Conservation (phyloP, 2,329 filamentous ascomycete species). For the Ascochyta viciae-villosae region DNA sequence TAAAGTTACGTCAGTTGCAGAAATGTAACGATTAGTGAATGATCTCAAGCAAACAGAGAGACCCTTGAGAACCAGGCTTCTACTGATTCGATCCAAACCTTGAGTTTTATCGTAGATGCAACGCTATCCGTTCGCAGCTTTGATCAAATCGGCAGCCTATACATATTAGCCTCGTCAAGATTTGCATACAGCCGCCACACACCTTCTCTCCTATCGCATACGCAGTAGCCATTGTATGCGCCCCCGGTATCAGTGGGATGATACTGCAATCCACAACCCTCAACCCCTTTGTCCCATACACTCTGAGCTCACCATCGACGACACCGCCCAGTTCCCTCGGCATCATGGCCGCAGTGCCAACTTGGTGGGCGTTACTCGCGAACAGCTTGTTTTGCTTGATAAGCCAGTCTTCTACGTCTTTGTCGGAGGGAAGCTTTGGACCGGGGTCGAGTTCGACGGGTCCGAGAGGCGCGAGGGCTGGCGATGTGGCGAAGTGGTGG, state of each 20-base stretch:
- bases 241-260: conserved; percentile 24
- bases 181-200: background rate
- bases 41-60: too few relatives aligned
- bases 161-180: background rate
- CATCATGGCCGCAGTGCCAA: conserved; percentile 30
- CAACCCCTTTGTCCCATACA: conserved; percentile 29
- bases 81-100: too few relatives aligned
- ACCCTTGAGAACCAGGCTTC: too few relatives aligned
- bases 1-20: too few relatives aligned
- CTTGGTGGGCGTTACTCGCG: conserved; percentile 22
- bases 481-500: conserved; percentile 12
- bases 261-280: conserved; percentile 38
- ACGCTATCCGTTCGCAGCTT: background rate
- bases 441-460: conserved; percentile 41
- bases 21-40: too few relatives aligned
- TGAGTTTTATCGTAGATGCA: background rate
- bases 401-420: conserved; percentile 19
- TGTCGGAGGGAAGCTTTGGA: conserved; percentile 20
- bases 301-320: conserved; percentile 21
- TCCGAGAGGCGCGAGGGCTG: conserved; percentile 15
- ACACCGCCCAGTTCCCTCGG: conserved; percentile 27
- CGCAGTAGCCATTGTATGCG: conserved; percentile 33
- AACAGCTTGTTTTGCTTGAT: conserved; percentile 17
- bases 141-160: conserved; percentile 31
- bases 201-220: conserved; percentile 35